Percentiles rank a stretch among this genome's conserved stretches.
Evolutionary conservation across 1,139 yeast species (phyloP).

Genomic region (Yamadazyma epiphylla): DNA sequence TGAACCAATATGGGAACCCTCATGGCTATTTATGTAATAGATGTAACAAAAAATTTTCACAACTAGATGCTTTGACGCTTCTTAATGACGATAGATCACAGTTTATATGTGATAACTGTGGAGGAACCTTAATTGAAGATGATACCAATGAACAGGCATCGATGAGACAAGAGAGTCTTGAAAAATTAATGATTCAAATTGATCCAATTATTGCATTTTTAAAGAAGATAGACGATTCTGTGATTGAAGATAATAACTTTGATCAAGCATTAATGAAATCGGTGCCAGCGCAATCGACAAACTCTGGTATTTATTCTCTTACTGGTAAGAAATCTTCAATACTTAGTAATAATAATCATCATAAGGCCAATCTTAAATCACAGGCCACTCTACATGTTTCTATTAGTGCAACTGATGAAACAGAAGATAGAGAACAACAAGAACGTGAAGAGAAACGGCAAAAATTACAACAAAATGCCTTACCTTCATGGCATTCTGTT

Average conservation of each 20-base stretch:
- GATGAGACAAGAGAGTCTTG: conserved; percentile 77
- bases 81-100: conserved; percentile 75
- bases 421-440: conserved; percentile 59
- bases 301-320: conserved; percentile 59
- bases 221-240: conserved; percentile 80
- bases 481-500: conserved; percentile 94
- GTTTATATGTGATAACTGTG: conserved; percentile 84
- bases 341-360: conserved; percentile 28
- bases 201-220: conserved; percentile 83
- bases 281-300: conserved; percentile 76
- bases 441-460: conserved; percentile 66
- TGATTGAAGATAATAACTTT: conserved; percentile 84
- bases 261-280: conserved; percentile 76
- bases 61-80: conserved; percentile 82
- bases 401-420: conserved; percentile 88
- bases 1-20: conserved; percentile 79
- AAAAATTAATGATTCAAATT: conserved; percentile 81
- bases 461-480: conserved; percentile 85
- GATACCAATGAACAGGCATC: conserved; percentile 82
- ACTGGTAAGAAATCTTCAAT: conserved; percentile 30
- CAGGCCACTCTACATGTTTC: conserved; percentile 84
- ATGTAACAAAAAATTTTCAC: conserved; percentile 76
- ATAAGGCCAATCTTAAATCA: conserved; percentile 37
- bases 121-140: conserved; percentile 74
- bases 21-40: conserved; percentile 91